Evolutionary conservation across 2,329 filamentous ascomycete genomes (phyloP).

Genomic region (Pyrenochaeta sp.): DNA sequence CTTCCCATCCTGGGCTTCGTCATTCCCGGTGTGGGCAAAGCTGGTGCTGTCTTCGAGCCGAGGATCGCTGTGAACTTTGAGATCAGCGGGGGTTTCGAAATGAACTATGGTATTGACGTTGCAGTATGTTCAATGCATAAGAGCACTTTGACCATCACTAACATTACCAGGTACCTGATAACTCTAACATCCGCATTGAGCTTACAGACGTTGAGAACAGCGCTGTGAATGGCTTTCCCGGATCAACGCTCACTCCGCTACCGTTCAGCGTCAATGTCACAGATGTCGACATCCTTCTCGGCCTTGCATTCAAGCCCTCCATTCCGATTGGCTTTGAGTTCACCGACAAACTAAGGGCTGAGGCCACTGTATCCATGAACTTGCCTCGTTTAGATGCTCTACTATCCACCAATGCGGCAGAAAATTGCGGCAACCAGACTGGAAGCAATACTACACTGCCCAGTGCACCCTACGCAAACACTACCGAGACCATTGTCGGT

Average conservation of each 20-base stretch:
- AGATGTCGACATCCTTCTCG: slow-evolving; percentile 37
- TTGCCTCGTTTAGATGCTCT: slow-evolving; percentile 42
- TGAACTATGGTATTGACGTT: slow-evolving; percentile 50
- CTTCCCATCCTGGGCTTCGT: slow-evolving; percentile 42
- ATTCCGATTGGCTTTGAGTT: slow-evolving; percentile 49
- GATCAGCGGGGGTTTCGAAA: slow-evolving; percentile 37
- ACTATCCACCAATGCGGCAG: slow-evolving; percentile 31
- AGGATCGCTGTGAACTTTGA: slow-evolving; percentile 38
- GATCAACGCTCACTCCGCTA: slow-evolving; percentile 38
- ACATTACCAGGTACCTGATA: slow-evolving; percentile 36
- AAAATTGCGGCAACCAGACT: slow-evolving; percentile 25
- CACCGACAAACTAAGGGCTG: slow-evolving; percentile 34
- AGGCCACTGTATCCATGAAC: slow-evolving; percentile 41
- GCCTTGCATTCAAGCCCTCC: slow-evolving; percentile 41
- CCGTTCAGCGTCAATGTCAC: slow-evolving; percentile 44
- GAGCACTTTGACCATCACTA: background rate
- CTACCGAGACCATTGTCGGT: background rate
- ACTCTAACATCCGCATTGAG: slow-evolving; percentile 41
- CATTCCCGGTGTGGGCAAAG: slow-evolving; percentile 48
- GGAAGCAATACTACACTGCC: slow-evolving; percentile 2
- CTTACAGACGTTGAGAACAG: slow-evolving; percentile 34
- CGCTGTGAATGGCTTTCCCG: slow-evolving; percentile 38
- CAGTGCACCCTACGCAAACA: slow-evolving; percentile 9
- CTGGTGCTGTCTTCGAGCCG: slow-evolving; percentile 46
- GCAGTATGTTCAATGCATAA: slow-evolving; percentile 26